Percentiles rank a stretch among this genome's conserved stretches.
These are phyloP conservation scores for Alternaria sp. DNA, from an alignment of 2,329 filamentous ascomycete genomes.

Conservation along the genomic window DNA sequence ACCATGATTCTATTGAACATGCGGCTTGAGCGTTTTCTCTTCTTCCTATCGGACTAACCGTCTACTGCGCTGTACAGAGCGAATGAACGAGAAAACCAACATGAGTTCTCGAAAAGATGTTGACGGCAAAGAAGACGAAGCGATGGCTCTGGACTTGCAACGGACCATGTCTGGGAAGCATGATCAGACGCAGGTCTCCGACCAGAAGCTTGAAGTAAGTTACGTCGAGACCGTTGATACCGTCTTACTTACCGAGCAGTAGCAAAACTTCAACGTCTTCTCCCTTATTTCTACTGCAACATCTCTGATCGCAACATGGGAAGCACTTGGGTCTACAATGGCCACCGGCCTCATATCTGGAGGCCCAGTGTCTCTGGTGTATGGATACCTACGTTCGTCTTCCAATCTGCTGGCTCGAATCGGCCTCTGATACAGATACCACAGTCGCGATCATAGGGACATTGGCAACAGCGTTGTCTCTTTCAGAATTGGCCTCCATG, in stretches of 20 bases:
- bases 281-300: slow-evolving; percentile 6
- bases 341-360: slow-evolving; percentile 8
- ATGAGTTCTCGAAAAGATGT: not conserved
- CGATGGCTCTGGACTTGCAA: not conserved
- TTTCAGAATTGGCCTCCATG: slow-evolving; percentile 11
- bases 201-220: not conserved
- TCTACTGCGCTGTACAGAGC: not conserved
- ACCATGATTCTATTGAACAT: not conserved
- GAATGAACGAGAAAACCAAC: not conserved
- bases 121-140: not conserved
- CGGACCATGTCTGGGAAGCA: not conserved
- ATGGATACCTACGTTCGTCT: slow-evolving; percentile 8
- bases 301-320: slow-evolving; percentile 14
- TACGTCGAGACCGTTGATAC: not conserved
- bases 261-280: slow-evolving; percentile 4
- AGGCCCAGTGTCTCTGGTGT: slow-evolving; percentile 10
- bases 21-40: not conserved
- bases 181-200: not conserved
- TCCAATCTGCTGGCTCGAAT: not conserved
- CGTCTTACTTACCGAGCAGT: not conserved
- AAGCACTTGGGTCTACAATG: slow-evolving; percentile 11
- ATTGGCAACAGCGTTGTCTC: slow-evolving; percentile 4
- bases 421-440: not conserved
- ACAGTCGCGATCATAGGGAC: slow-evolving; percentile 5
- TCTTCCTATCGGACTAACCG: not conserved